A percentile compares a stretch with the other conserved stretches of the same genome.
Conservation (phyloP, 768 basidiomycete genomes). For the Serendipita sp. region DNA sequence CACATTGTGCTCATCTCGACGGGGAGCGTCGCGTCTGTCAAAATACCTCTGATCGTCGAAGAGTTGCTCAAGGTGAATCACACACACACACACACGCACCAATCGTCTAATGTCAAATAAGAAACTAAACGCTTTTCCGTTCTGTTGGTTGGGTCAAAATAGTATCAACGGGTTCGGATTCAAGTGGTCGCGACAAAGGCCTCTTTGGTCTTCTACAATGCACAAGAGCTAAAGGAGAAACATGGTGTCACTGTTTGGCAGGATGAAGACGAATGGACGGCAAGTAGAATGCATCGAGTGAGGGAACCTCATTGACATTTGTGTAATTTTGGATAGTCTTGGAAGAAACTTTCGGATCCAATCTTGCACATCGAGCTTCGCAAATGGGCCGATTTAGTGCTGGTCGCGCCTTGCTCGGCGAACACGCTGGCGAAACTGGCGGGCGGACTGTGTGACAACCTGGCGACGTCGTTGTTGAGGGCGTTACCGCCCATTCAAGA, state of each 20-base stretch:
- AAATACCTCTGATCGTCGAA: slow-evolving; percentile 74
- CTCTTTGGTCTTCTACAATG: slow-evolving; percentile 62
- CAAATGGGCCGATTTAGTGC: slow-evolving; percentile 88
- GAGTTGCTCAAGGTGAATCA: slow-evolving; percentile 55
- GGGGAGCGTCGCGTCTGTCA: slow-evolving; percentile 93
- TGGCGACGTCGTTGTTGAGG: slow-evolving; percentile 38
- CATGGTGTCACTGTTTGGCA: slow-evolving; percentile 61
- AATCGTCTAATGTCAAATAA: no score
- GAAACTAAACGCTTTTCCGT: no score
- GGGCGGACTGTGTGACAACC: slow-evolving; percentile 76
- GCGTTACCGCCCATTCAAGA: not conserved
- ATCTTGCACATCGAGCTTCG: slow-evolving; percentile 93
- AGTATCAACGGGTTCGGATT: slow-evolving; percentile 65
- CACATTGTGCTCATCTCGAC: slow-evolving; percentile 75
- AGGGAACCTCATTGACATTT: no score
- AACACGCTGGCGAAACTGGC: slow-evolving; percentile 92
- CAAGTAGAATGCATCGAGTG: no score
- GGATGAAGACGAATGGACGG: slow-evolving; percentile 87
- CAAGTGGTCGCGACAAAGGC: slow-evolving; percentile 72
- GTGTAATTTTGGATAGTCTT: no score
- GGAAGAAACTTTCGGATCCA: slow-evolving; percentile 69
- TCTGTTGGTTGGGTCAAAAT: not conserved
- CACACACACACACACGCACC: no score
- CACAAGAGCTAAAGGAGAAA: slow-evolving; percentile 29
- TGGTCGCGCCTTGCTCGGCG: slow-evolving; percentile 93